Percentiles rank a stretch among this genome's conserved stretches.
Evolutionary conservation across 805 yeast genomes (phyloP).

Genomic region (Wickerhamiella bombiphila): DNA sequence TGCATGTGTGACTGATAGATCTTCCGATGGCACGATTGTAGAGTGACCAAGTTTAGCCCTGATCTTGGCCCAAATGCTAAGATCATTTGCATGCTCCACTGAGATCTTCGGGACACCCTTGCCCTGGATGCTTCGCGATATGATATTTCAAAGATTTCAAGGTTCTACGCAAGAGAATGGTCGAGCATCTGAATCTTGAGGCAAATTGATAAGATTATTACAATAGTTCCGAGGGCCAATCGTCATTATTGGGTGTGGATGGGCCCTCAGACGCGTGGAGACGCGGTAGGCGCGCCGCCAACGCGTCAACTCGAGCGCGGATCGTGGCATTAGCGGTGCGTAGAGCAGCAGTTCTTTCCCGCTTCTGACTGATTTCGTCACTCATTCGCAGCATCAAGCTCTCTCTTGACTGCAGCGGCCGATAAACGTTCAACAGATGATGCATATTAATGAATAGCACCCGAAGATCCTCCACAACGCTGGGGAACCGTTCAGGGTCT

Average conservation of each 20-base stretch:
- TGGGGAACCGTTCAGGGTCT: conserved; percentile 49
- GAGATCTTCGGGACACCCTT: too few relatives aligned
- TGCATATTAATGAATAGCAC: conserved; percentile 76
- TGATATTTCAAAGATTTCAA: too few relatives aligned
- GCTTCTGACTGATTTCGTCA: conserved; percentile 38
- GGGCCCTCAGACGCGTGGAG: not conserved
- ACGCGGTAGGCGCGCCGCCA: conserved; percentile 22
- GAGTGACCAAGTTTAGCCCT: too few relatives aligned
- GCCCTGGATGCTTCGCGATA: too few relatives aligned
- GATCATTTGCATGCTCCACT: too few relatives aligned
- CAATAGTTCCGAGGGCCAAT: conserved; percentile 6
- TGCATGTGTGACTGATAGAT: too few relatives aligned
- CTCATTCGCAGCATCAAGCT: conserved; percentile 60
- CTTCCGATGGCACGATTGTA: too few relatives aligned
- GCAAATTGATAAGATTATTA: not conserved
- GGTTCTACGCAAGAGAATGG: too few relatives aligned
- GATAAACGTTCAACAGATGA: conserved; percentile 77
- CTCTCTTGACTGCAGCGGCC: conserved; percentile 93
- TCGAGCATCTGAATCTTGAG: too few relatives aligned
- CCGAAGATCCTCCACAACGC: conserved; percentile 65
- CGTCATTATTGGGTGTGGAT: not conserved
- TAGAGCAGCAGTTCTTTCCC: conserved; percentile 22
- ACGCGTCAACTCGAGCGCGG: conserved; percentile 24
- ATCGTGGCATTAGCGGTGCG: conserved; percentile 30
- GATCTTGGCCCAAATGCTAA: too few relatives aligned